Evolutionary conservation across 2,329 filamentous ascomycete species (phyloP), one percentile per base, ranked within the genome.

Genomic region (Chaetomiaceae sp.): DNA sequence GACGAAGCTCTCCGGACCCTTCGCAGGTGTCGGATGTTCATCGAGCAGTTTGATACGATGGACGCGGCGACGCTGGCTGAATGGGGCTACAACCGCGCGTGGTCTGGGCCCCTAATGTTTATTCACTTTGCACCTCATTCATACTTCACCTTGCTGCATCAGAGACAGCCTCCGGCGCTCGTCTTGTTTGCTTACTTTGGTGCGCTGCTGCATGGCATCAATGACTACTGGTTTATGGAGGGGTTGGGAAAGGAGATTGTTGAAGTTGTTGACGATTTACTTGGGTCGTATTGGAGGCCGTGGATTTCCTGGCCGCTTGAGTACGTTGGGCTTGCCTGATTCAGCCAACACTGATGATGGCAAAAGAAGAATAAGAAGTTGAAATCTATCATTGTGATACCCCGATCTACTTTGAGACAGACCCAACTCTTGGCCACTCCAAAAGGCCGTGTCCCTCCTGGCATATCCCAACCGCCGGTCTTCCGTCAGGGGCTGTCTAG

Each of bases 101-200:
- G 46, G 46, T 31, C 46, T 17, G 46, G 46, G 46, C 37, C 46
- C 34, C n/a, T 48, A 23, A 48, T 48, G 34, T 48, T 48, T n/a
- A 8, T 48, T 31, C 25, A 31, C 17, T 39, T 48, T 39, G 46
- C 36, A 14, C 46, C 46, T 17, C 22, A 48, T 5, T 34, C 22
- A 11, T 48, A 39, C 29, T 48, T 48, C 14, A 39, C 36, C n/a
- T 14, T 39, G 36, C 25, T 48, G 23, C 46, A 48, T 19, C 46
- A 48, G 36, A 22, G 46, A 11, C 46, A 48, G 15, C 46, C 46
- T 22, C 34, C 46, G 6, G 46, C 46, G 23, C 36, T 48, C 34
- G 34, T 48, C 25, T 39, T 48, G 34, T 48, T 48, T 40, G 46
- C 46, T 20, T 40, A 48, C 20, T 48, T 48, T 17, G 46, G 46